A percentile compares a stretch with the other conserved stretches of the same genome.
Evolutionary conservation across 768 basidiomycete species (phyloP).

Genomic region (Xerocomus potaroensis): DNA sequence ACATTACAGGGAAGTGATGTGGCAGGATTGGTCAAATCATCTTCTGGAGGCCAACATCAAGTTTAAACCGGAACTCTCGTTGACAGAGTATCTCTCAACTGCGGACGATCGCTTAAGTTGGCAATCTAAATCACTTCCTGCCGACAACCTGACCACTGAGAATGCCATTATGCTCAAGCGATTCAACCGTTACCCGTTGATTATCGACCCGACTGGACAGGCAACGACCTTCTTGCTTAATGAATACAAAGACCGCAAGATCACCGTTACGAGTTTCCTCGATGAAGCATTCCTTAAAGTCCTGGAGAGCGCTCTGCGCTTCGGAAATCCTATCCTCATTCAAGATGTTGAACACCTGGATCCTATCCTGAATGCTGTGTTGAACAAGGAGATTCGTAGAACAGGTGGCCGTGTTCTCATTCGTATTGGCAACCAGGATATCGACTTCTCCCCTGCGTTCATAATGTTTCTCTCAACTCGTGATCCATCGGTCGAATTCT

Average conservation of each 20-base stretch:
- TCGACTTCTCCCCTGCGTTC: slow-evolving; percentile 99
- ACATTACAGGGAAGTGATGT: slow-evolving; percentile 94
- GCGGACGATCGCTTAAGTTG: slow-evolving; percentile 94
- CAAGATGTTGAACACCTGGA: slow-evolving; percentile 98
- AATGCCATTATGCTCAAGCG: slow-evolving; percentile 99
- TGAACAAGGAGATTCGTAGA: slow-evolving; percentile 93
- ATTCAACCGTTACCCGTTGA: slow-evolving; percentile 95
- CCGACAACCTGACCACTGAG: slow-evolving; percentile 93
- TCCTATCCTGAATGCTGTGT: slow-evolving; percentile 93
- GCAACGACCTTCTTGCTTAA: slow-evolving; percentile 92
- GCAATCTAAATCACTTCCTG: slow-evolving; percentile 94
- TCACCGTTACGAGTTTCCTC: slow-evolving; percentile 96
- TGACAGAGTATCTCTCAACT: slow-evolving; percentile 94
- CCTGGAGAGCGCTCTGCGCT: slow-evolving; percentile 95
- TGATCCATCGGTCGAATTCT: slow-evolving; percentile 96
- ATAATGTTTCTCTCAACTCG: slow-evolving; percentile 98
- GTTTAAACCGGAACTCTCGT: slow-evolving; percentile 87
- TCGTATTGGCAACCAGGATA: slow-evolving; percentile 94
- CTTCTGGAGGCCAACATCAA: slow-evolving; percentile 85
- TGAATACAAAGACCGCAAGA: slow-evolving; percentile 94
- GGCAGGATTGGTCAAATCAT: slow-evolving; percentile 92
- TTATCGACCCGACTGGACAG: slow-evolving; percentile 97
- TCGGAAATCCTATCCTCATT: slow-evolving; percentile 95
- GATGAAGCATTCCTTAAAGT: slow-evolving; percentile 99
- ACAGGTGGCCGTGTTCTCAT: slow-evolving; percentile 98